A percentile compares a stretch with the other conserved stretches of the same genome.
Conservation (phyloP, 73 alveolate species). For the Paramecium pentaurelia region DNA sequence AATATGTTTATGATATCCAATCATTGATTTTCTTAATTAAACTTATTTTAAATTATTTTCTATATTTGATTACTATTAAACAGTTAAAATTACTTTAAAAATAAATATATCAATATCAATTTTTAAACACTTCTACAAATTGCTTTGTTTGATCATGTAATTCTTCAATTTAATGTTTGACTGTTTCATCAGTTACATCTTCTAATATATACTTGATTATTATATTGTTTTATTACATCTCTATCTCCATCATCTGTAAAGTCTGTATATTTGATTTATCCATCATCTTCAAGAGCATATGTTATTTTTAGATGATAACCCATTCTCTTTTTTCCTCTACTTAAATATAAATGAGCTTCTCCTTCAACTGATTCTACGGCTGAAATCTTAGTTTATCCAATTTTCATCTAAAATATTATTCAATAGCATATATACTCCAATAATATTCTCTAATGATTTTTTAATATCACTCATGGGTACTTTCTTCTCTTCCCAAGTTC, state of each 20-base stretch:
- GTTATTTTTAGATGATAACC: constrained; percentile 21
- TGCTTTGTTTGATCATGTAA: constrained; percentile 1
- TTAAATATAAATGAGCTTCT: not conserved
- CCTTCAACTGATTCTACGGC: constrained; percentile 35
- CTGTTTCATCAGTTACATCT: constrained; percentile 36
- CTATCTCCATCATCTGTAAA: constrained; percentile 54
- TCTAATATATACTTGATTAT: not conserved
- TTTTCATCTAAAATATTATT: not conserved
- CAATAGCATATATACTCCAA: not conserved
- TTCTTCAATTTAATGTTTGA: constrained; percentile 29
- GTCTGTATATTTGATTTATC: constrained; percentile 33
- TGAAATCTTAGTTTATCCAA: constrained; percentile 3
- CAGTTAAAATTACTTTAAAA: not conserved
- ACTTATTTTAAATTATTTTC: not conserved
- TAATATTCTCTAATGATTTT: not conserved
- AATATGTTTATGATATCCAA: too few relatives aligned
- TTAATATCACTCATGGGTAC: not conserved
- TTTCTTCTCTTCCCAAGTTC: constrained; percentile 38
- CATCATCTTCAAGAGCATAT: constrained; percentile 24
- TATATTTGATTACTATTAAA: not conserved
- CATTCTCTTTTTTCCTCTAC: constrained; percentile 45
- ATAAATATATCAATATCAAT: not conserved
- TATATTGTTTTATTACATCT: not conserved
- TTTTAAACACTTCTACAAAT: constrained; percentile 21
- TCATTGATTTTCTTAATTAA: too few relatives aligned